Evolutionary conservation across 495 filamentous ascomycete species (phyloP).

Genomic region (Podospora pseudocomata): DNA sequence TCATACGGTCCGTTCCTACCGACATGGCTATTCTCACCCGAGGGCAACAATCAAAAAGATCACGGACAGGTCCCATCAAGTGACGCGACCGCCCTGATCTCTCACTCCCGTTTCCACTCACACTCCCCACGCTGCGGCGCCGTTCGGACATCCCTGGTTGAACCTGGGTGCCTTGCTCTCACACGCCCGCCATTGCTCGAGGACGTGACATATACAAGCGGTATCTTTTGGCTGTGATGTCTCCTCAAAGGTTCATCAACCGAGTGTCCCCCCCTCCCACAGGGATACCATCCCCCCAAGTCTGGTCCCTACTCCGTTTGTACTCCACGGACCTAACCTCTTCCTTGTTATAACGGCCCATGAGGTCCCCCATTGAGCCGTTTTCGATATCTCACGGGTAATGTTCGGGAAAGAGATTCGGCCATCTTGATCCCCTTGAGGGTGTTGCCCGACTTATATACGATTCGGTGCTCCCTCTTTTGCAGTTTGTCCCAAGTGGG

Average conservation of each 20-base stretch:
- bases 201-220: slow-evolving; percentile 13
- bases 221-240: slow-evolving; percentile 16
- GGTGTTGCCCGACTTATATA: slow-evolving; percentile 16
- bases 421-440: not conserved
- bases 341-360: slow-evolving; percentile 3
- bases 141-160: slow-evolving; percentile 31
- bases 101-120: slow-evolving; percentile 18
- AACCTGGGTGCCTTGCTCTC: slow-evolving; percentile 11
- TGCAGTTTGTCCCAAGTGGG: not conserved
- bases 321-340: slow-evolving; percentile 3
- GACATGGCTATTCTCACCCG: slow-evolving; percentile 40
- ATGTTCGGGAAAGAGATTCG: slow-evolving; percentile 18
- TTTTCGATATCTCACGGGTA: slow-evolving; percentile 22
- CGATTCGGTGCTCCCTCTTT: slow-evolving; percentile 8
- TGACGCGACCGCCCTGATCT: slow-evolving; percentile 25
- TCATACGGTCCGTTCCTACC: slow-evolving; percentile 44
- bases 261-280: slow-evolving; percentile 6
- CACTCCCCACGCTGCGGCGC: slow-evolving; percentile 31
- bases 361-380: slow-evolving; percentile 13
- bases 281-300: slow-evolving; percentile 8
- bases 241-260: slow-evolving; percentile 7
- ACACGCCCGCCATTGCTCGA: slow-evolving; percentile 13
- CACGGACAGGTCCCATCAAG: slow-evolving; percentile 27
- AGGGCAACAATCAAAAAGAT: slow-evolving; percentile 25
- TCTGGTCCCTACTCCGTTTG: slow-evolving; percentile 14